Conservation (phyloP, 225 moss, liverwort and hornwort genomes). For the Climacium dendroides region DNA sequence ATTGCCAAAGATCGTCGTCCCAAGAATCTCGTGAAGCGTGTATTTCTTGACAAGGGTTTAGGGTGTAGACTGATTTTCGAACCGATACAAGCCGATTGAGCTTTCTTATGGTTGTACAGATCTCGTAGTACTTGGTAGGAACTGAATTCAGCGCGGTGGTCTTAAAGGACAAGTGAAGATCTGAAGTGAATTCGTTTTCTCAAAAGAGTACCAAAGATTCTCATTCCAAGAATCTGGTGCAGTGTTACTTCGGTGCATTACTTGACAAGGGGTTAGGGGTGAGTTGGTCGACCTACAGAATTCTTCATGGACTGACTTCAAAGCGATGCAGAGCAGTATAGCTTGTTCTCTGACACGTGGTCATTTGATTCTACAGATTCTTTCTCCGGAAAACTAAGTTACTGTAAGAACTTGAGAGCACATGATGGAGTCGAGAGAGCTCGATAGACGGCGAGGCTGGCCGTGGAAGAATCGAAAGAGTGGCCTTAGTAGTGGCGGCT, state of each 20-base stretch:
- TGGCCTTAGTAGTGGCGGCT: not conserved
- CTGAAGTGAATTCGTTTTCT: not conserved
- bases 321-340: not conserved
- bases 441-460: constrained; percentile 41
- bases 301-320: not conserved
- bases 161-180: not conserved
- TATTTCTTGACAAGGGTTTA: not conserved
- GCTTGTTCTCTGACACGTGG: not conserved
- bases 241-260: not conserved
- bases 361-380: not conserved
- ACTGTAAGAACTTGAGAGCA: not conserved
- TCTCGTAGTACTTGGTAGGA: not conserved
- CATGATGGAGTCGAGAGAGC: constrained; percentile 37
- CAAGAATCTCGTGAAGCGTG: not conserved
- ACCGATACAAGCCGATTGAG: too few species aligned
- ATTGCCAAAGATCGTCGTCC: not conserved
- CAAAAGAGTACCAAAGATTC: not conserved
- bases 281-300: not conserved
- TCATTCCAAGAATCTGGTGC: not conserved
- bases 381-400: not conserved
- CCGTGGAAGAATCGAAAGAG: constrained; percentile 34
- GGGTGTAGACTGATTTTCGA: not conserved
- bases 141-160: not conserved
- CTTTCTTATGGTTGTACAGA: not conserved
- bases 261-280: not conserved